Conservation (phyloP, 1,284 basidiomycete genomes). For the Cryptococcus sp. region DNA sequence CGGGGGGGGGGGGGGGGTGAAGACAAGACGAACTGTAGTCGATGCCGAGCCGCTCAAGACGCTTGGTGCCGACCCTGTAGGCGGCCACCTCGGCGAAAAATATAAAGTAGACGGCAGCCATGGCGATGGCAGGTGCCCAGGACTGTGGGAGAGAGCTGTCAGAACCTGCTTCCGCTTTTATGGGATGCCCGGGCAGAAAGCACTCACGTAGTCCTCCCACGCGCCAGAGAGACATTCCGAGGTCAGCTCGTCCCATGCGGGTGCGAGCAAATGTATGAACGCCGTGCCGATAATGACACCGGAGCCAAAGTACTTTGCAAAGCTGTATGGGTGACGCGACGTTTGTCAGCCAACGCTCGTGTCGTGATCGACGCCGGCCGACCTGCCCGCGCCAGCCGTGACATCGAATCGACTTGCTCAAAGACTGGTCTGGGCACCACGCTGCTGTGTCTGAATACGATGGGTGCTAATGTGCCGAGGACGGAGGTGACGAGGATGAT, state of each 20-base stretch:
- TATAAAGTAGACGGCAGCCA: conserved; percentile 74
- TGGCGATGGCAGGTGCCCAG: conserved; percentile 73
- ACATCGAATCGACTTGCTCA: conserved; percentile 64
- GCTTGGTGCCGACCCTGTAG: conserved; percentile 58
- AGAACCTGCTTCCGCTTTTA: neutral
- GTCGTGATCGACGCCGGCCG: neutral
- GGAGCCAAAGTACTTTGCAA: conserved; percentile 93
- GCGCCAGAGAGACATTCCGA: conserved; percentile 67
- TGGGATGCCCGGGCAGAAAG: neutral
- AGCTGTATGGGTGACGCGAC: neutral
- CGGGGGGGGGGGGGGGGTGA: conserved; percentile 5
- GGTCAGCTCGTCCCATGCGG: conserved; percentile 67
- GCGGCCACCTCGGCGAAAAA: conserved; percentile 82
- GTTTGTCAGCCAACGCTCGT: neutral
- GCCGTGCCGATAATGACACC: conserved; percentile 92
- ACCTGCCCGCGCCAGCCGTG: too few species aligned
- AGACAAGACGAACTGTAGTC: conserved; percentile 33
- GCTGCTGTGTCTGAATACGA: conserved; percentile 63
- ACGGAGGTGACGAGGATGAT: conserved; percentile 70
- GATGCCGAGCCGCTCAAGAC: conserved; percentile 37
- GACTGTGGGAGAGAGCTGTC: conserved; percentile 53
- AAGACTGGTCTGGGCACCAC: conserved; percentile 66
- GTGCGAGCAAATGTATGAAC: conserved; percentile 79
- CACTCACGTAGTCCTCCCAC: conserved; percentile 69
- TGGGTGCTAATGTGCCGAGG: conserved; percentile 76